A percentile compares a stretch with the other conserved stretches of the same genome.
Evolutionary conservation across 148 eudicot species (phyloP).

Genomic region (Diospyros lotus): DNA sequence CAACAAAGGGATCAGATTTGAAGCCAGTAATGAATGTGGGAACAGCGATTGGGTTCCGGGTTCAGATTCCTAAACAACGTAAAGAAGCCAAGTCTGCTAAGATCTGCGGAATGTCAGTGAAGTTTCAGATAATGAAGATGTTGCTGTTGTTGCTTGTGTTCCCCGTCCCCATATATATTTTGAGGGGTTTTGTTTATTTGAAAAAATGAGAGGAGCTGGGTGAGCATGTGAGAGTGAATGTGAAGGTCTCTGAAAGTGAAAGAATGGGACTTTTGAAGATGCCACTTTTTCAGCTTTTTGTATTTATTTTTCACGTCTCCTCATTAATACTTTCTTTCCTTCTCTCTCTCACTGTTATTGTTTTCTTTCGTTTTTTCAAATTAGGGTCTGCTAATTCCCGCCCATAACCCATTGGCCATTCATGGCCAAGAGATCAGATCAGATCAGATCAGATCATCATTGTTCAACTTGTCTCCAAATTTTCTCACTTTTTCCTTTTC

Average conservation of each 20-base stretch:
- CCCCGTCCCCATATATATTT: not conserved
- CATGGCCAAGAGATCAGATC: too few relatives aligned
- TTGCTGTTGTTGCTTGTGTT: not conserved
- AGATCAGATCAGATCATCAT: too few relatives aligned
- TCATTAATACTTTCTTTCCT: too few relatives aligned
- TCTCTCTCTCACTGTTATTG: too few relatives aligned
- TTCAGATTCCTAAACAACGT: too few relatives aligned
- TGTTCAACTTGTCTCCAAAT: too few relatives aligned
- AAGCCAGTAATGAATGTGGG: not conserved
- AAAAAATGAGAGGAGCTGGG: conserved; percentile 3
- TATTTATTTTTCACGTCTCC: not conserved
- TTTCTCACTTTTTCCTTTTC: too few relatives aligned
- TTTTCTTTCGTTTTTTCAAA: too few relatives aligned
- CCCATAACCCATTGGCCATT: too few relatives aligned
- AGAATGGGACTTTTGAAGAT: conserved; percentile 12
- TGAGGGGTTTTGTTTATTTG: not conserved
- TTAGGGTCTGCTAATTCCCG: too few relatives aligned
- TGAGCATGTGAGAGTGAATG: conserved; percentile 13
- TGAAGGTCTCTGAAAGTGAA: conserved; percentile 8
- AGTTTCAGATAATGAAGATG: conserved; percentile 9
- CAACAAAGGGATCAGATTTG: conserved; percentile 10
- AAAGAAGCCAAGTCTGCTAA: conserved; percentile 12
- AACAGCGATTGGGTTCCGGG: too few relatives aligned
- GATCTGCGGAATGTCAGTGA: conserved; percentile 25
- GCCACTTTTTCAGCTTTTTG: conserved; percentile 27